These are phyloP conservation scores for Hamamelis virginiana DNA, from an alignment of 164 flowering plant genomes.

Conservation along the genomic window DNA sequence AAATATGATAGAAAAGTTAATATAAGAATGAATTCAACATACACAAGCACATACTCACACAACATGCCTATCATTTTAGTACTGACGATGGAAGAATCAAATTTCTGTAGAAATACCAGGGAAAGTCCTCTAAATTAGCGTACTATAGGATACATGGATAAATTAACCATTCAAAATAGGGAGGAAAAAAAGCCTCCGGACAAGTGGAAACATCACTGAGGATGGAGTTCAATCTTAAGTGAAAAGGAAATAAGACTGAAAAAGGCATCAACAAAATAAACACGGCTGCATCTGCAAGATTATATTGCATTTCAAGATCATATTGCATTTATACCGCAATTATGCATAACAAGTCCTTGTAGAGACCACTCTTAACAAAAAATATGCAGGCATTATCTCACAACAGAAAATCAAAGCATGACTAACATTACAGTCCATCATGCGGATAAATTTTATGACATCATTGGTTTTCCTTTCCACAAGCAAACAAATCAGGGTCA, in stretches of 20 bases:
- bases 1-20: conserved; percentile 5
- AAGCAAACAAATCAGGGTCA: neutral
- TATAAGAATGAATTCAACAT: neutral
- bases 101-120: neutral
- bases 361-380: too few relatives aligned
- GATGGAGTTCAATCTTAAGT: neutral
- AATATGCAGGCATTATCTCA: too few relatives aligned
- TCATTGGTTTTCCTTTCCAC: too few relatives aligned
- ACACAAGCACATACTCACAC: neutral
- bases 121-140: neutral
- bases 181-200: neutral
- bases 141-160: neutral
- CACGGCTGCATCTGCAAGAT: too few relatives aligned
- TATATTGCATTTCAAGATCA: too few relatives aligned
- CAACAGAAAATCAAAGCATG: too few relatives aligned
- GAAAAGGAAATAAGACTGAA: neutral
- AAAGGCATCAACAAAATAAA: too few relatives aligned
- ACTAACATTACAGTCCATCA: neutral
- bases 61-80: neutral
- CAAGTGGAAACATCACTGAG: too few relatives aligned
- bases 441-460: neutral
- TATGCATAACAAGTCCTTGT: too few relatives aligned
- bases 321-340: too few relatives aligned
- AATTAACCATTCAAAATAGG: neutral
- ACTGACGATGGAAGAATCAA: neutral